phyloP scores from a whole-genome alignment of 352 stramenopile genomes.

The Phytophthora vignae region DNA sequence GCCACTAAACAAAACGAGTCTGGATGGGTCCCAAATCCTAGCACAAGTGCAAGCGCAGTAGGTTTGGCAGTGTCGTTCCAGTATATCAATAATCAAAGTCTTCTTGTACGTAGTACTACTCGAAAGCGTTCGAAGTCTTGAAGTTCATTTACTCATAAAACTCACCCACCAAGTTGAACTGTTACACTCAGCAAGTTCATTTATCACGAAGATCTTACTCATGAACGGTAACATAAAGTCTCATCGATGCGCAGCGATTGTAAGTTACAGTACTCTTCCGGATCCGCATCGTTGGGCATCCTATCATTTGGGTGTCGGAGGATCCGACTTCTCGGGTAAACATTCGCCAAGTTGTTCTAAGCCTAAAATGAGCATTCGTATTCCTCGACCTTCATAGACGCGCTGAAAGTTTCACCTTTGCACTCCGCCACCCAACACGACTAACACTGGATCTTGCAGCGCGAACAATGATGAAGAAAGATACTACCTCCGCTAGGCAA shows the following conservation, averaged over 20 bases:
- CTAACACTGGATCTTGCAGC: neutral
- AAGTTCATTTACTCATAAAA: neutral
- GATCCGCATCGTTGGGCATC: neutral
- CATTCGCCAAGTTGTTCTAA: neutral
- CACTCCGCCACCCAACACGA: neutral
- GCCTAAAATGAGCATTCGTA: conserved; percentile 1
- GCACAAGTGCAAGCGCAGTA: neutral
- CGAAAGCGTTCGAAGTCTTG: neutral
- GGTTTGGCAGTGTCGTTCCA: neutral
- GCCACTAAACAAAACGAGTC: neutral
- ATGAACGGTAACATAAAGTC: neutral
- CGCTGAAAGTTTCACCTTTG: neutral
- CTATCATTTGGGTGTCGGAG: neutral
- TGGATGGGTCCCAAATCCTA: neutral
- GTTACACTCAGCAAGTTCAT: neutral
- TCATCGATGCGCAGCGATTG: neutral
- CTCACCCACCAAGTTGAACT: neutral
- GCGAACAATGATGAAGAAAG: neutral
- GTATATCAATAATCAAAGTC: conserved; percentile 1
- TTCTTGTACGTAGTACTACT: neutral
- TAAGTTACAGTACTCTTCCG: neutral
- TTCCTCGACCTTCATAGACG: neutral
- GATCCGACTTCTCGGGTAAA: neutral
- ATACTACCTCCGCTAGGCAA: too few species aligned
- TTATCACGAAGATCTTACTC: neutral